Base-by-base conservation (phyloP, 2,329 filamentous ascomycete species). In the Gaeumannomyces tritici region DNA sequence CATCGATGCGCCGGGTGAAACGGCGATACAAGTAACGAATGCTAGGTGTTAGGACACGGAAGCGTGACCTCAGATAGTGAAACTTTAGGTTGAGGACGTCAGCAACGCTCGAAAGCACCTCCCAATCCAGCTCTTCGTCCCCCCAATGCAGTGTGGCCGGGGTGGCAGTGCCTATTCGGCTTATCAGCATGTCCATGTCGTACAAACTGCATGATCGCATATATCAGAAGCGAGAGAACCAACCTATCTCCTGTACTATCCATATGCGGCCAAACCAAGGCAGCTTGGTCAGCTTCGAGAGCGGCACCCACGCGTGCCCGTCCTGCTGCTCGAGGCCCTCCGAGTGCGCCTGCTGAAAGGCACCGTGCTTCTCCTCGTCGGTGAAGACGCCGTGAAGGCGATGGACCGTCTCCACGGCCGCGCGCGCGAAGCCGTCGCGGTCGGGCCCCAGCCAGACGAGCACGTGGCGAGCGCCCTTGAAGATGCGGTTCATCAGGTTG, bases 401-500 rank as follows among this genome's bases (percentile, higher is more conserved):
- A 15, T 51, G 42, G 18, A 51, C 42, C 42, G n/a, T 51, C 18
- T 18, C 42, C 18, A 51, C 42, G 42, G 42, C 42, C 18, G 42
- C 42, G 4, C 18, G 42, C 42, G 42, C 42, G 42, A n/a, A 18
- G 42, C 42, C 42, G 18, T 51, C 42, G 42, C n/a, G 42, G 21
- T 51, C 42, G 18, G 42, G 42, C 18, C 68, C 67, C 26, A 70
- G 64, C 64, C 66, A 70, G 9, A 69, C 62, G 15, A 69, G 29
- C 1, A 70, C 66, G 9, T 24, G 56, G 21, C 51, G 47, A 13
- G 69, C 69, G 42, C 62, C 62, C 24, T 62, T 63, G 63, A 68
- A 70, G 18, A 70, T 68, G 33, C 67, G 63, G 2, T 63, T 60
- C 68, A 70, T 69, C n/a, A 66, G 64, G 7, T 55, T 56, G 15